phyloP scores from a whole-genome alignment of 2,329 filamentous ascomycete genomes.

The Calonectria pseudoturangicola region DNA sequence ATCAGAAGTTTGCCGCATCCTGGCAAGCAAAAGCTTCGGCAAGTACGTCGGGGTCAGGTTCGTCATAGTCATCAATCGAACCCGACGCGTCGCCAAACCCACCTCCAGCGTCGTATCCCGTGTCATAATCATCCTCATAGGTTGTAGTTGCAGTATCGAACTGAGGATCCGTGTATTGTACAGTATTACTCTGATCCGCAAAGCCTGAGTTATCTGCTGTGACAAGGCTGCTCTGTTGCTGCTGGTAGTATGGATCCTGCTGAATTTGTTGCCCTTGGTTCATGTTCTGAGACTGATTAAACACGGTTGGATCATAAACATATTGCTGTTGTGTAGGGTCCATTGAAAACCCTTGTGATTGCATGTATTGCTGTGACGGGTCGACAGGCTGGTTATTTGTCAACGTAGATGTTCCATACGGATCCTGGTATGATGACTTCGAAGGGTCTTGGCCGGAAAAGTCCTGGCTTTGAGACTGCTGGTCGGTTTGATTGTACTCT shows the following conservation, averaged over 20 bases:
- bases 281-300: background rate
- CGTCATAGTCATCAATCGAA: background rate
- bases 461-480: background rate
- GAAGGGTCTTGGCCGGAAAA: background rate
- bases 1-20: constrained; percentile 3
- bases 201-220: background rate
- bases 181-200: background rate
- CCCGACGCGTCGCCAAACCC: background rate
- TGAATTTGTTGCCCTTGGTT: background rate
- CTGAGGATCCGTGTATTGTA: background rate
- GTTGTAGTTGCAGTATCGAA: background rate
- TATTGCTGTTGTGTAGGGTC: constrained; percentile 10
- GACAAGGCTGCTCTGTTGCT: background rate
- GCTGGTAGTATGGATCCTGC: background rate
- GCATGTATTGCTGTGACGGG: background rate
- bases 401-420: background rate
- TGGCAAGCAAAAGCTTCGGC: background rate
- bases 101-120: background rate
- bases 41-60: background rate
- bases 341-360: background rate
- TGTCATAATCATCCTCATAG: background rate
- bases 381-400: background rate
- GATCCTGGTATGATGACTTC: background rate
- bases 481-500: background rate
- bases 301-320: background rate